phyloP scores from a whole-genome alignment of 129 eudicot species.

The Flaveria bidentis region DNA sequence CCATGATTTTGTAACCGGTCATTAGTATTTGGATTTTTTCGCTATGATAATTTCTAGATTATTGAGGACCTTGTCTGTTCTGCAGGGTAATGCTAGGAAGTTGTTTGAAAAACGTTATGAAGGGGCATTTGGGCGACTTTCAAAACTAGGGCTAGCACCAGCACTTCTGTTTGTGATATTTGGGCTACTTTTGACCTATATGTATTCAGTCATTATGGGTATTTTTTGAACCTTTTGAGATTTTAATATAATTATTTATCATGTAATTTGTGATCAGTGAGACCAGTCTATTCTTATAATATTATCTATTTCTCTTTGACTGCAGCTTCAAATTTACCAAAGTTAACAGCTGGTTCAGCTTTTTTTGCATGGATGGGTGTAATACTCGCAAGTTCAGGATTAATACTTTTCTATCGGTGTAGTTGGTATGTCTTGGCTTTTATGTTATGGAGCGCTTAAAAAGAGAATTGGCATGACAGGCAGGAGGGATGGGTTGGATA shows the following conservation, averaged over 20 bases:
- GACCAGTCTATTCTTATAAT: conserved; percentile 16
- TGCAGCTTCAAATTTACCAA: conserved; percentile 79
- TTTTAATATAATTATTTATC: conserved; percentile 13
- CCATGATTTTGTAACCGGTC: background rate
- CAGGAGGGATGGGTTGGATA: conserved; percentile 7
- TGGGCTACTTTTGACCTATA: conserved; percentile 66
- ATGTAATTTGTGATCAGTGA: conserved; percentile 6
- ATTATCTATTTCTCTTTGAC: conserved; percentile 4
- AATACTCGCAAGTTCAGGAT: conserved; percentile 63
- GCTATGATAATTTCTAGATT: background rate
- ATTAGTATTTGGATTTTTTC: background rate
- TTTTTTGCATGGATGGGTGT: conserved; percentile 95
- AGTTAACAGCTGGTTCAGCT: conserved; percentile 77
- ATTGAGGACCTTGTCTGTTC: conserved; percentile 23
- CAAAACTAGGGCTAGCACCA: conserved; percentile 94
- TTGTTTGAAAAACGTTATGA: conserved; percentile 79
- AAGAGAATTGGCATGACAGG: background rate
- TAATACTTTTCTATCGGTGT: conserved; percentile 80
- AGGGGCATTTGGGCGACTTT: conserved; percentile 66
- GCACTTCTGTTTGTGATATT: conserved; percentile 77
- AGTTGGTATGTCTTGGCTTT: conserved; percentile 60
- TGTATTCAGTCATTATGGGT: conserved; percentile 83
- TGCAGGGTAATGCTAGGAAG: conserved; percentile 89
- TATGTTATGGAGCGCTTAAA: background rate
- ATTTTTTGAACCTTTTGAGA: conserved; percentile 22